A percentile compares a stretch with the other conserved stretches of the same genome.
phyloP scores from a whole-genome alignment of 441 rosid species.

The Erodium trifolium region DNA sequence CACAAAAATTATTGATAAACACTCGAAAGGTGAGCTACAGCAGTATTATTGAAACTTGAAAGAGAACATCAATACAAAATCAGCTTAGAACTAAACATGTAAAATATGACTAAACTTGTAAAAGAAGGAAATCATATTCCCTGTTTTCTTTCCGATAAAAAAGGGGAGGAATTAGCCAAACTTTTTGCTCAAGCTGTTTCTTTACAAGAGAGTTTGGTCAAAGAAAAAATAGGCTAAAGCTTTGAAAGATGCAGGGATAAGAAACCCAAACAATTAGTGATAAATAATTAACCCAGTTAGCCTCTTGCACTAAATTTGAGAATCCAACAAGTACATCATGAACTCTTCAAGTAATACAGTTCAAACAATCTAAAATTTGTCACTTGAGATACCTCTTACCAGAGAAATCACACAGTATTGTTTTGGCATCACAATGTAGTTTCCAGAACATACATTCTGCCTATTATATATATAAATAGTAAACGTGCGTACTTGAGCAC shows the following conservation, averaged over 20 bases:
- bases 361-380: not conserved
- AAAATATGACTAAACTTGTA: not conserved
- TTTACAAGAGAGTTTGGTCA: not conserved
- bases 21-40: not conserved
- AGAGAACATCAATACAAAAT: too few species aligned
- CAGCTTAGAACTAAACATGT: too few species aligned
- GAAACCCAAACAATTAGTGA: not conserved
- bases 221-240: not conserved
- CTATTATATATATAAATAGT: not conserved
- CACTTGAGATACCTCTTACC: not conserved
- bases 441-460: not conserved
- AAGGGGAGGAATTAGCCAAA: not conserved
- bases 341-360: not conserved
- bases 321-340: not conserved
- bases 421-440: not conserved
- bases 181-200: constrained; percentile 2
- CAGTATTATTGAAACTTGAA: not conserved
- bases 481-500: not conserved
- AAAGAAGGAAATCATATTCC: too few species aligned
- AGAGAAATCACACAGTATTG: not conserved
- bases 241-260: not conserved
- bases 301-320: not conserved
- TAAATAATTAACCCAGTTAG: not conserved
- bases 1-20: not conserved
- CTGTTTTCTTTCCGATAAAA: too few species aligned